Evolutionary conservation across 2,329 filamentous ascomycete species (phyloP), one percentile per base, ranked within the genome.

Genomic region (Ophiostoma angusticollis): DNA sequence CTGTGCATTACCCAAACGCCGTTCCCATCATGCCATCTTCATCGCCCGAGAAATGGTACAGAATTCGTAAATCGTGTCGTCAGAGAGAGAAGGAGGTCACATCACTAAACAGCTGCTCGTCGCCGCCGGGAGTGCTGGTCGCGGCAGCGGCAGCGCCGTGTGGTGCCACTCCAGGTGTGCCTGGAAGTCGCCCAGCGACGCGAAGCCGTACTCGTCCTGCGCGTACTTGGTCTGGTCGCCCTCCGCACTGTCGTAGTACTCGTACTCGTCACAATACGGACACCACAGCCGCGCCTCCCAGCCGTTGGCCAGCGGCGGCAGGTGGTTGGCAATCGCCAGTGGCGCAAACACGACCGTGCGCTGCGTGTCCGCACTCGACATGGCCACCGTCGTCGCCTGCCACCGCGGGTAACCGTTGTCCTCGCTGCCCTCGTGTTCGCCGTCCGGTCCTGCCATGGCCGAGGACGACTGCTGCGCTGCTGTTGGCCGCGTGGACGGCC

Each of bases 101-200:
- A 51, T 51, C 1, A 51, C 24, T 31, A 42, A 46, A 46, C 71
- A 75, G 24, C 52, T 66, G 18, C 56, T 53, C 28, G 34, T 14
- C 9, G 38, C 27, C 7, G 31, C 27, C 22, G 32, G 14, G 14
- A 27, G 14, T 23, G 32, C 13, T 5, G n/a, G 54, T 49, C 31
- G 49, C 46, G 57, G 55, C 41, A 64, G 47, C 3, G 63, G 60
- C 39, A 61, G 51, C 1, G 60, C 56, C 6, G 61, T 62, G 46
- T 76, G 72, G 45, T 64, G 59, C 72, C 72, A 76, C 47, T 68
- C 67, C 21, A 77, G 58, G 46, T 77, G 72, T 42, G 66, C 64
- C 51, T 66, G 65, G 27, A 75, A 65, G 13, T 59, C 58, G 13
- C 52, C 55, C 31, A 77, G 51, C 45, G 64, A 61, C 31, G 63